A percentile compares a stretch with the other conserved stretches of the same genome.
Conservation (phyloP, 2,329 filamentous ascomycete genomes). For the Neopestalotiopsis clavispora region DNA sequence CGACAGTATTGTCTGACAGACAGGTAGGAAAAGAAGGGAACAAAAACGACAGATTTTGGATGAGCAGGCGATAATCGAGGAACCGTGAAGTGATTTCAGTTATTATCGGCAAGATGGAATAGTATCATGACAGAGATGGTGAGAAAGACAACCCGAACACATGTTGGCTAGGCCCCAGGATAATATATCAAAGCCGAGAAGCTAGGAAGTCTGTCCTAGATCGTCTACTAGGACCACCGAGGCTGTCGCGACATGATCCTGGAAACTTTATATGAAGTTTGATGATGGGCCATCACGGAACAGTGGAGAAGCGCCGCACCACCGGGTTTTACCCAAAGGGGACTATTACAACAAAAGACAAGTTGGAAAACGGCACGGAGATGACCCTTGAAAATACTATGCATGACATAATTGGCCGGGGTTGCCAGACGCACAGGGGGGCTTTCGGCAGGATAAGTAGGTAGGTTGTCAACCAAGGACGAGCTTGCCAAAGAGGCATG, state of each 20-base stretch:
- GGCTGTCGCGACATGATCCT: conserved; percentile 23
- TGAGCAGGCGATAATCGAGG: not conserved
- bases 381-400: conserved; percentile 41
- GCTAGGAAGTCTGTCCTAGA: conserved; percentile 3
- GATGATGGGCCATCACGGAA: conserved; percentile 25
- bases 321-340: conserved; percentile 25
- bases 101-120: conserved; percentile 7
- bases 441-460: conserved; percentile 23
- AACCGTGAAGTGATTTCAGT: not conserved
- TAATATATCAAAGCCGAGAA: conserved; percentile 11
- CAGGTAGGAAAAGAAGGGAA: not conserved
- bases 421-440: conserved; percentile 21
- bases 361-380: conserved; percentile 39
- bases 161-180: conserved; percentile 10
- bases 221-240: conserved; percentile 14
- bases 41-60: not conserved
- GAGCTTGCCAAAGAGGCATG: conserved; percentile 17
- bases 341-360: conserved; percentile 23
- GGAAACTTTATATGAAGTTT: conserved; percentile 28
- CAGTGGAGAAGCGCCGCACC: conserved; percentile 30
- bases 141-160: not conserved
- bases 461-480: conserved; percentile 4
- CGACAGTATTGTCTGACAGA: conserved; percentile 4
- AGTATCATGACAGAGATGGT: conserved; percentile 13
- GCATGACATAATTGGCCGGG: conserved; percentile 51